A percentile compares a stretch with the other conserved stretches of the same genome.
Evolutionary conservation across 495 filamentous ascomycete genomes (phyloP).

Genomic region (Tuber magnatum): DNA sequence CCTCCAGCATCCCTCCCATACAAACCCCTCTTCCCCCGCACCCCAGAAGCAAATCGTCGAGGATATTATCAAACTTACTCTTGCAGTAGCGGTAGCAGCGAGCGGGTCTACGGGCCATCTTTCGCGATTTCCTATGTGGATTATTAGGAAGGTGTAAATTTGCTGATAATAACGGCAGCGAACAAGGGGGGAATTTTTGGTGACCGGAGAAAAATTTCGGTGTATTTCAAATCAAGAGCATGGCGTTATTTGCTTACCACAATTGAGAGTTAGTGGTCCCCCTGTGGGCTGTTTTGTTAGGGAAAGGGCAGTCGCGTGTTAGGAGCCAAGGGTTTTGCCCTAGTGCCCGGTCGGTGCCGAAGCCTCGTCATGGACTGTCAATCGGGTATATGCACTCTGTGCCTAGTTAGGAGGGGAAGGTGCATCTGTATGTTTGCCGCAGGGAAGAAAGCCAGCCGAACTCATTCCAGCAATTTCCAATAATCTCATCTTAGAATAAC

Average conservation of each 20-base stretch:
- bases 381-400: too few relatives aligned
- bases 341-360: background rate
- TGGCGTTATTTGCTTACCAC: conserved; percentile 7
- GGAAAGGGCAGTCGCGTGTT: background rate
- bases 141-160: background rate
- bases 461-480: too few relatives aligned
- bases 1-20: background rate
- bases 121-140: conserved; percentile 57
- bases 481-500: too few relatives aligned
- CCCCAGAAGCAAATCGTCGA: conserved; percentile 49
- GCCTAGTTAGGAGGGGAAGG: too few relatives aligned
- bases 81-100: conserved; percentile 99
- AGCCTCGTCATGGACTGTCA: too few relatives aligned
- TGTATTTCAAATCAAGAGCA: conserved; percentile 34
- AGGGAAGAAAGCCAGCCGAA: too few relatives aligned
- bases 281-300: background rate
- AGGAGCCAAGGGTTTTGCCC: background rate
- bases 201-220: conserved; percentile 3
- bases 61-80: conserved; percentile 62
- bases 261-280: background rate
- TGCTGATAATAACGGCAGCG: conserved; percentile 14
- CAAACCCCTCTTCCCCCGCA: conserved; percentile 7
- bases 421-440: too few relatives aligned
- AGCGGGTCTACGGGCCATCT: conserved; percentile 96
- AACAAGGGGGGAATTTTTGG: conserved; percentile 11